Evolutionary conservation across 306 rosid species (phyloP).

Genomic region (Acmispon strigosus): DNA sequence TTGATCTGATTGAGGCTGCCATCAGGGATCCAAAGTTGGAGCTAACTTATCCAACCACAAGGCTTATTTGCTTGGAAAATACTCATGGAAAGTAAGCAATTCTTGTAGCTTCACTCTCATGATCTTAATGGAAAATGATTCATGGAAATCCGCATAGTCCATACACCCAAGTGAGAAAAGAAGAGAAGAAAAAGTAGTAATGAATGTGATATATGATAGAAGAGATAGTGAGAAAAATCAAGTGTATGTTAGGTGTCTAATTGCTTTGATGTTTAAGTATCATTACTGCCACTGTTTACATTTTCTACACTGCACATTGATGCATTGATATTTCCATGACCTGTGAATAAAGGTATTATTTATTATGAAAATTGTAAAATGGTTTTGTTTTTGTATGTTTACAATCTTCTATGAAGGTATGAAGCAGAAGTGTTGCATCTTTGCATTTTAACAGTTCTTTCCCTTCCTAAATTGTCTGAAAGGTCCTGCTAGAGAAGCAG

Average conservation of each 20-base stretch:
- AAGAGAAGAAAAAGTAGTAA: too few species aligned
- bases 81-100: slow-evolving; percentile 77
- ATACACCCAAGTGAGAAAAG: too few species aligned
- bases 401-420: too few species aligned
- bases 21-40: slow-evolving; percentile 64
- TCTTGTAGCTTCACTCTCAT: too few species aligned
- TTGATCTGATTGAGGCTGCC: slow-evolving; percentile 60
- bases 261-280: not conserved
- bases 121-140: too few species aligned
- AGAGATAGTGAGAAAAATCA: too few species aligned
- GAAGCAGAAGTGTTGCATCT: not conserved
- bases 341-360: not conserved
- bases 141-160: too few species aligned
- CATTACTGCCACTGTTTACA: not conserved
- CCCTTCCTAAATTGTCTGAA: not conserved
- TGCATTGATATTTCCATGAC: not conserved
- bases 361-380: too few species aligned
- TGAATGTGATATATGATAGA: too few species aligned
- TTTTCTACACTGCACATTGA: not conserved
- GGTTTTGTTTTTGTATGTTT: too few species aligned
- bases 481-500: not conserved
- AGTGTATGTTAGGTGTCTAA: too few species aligned
- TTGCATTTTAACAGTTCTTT: not conserved
- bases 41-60: slow-evolving; percentile 67
- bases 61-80: slow-evolving; percentile 96